These are phyloP conservation scores for Amoebophrya sp. DNA, from an alignment of 169 alveolate species.

Conservation along the genomic window DNA sequence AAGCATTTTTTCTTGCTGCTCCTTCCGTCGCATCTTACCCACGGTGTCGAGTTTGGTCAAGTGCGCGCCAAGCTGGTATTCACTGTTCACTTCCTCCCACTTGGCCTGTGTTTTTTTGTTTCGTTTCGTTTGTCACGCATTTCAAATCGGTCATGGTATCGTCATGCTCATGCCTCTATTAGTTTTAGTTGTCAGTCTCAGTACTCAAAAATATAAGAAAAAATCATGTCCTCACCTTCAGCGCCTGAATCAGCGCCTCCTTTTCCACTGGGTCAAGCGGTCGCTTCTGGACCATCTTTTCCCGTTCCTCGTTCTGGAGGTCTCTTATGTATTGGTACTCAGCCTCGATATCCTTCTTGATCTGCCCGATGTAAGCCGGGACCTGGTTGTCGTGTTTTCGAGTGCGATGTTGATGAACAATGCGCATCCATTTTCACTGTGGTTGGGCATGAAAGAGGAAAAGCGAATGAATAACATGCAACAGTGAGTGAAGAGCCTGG, in stretches of 20 bases:
- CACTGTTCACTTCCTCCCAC: not conserved
- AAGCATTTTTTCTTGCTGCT: not conserved
- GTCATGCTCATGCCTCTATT: no score
- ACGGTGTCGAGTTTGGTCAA: constrained; percentile 6
- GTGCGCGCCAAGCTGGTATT: not conserved
- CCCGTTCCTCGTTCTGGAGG: not conserved
- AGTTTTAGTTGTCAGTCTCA: no score
- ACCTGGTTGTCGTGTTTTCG: not conserved
- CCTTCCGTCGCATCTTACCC: constrained; percentile 1
- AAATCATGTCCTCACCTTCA: not conserved
- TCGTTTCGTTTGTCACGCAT: not conserved
- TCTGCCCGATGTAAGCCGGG: not conserved
- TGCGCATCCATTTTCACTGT: no score
- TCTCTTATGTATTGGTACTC: not conserved
- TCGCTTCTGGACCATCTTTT: not conserved
- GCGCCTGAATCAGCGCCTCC: not conserved
- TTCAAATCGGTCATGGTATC: not conserved
- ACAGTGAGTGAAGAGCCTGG: no score
- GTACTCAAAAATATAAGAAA: no score
- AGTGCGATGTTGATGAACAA: no score
- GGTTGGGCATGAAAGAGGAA: no score
- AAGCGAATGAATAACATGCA: no score
- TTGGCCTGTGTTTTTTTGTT: not conserved
- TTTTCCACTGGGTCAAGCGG: not conserved
- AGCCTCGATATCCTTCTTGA: not conserved